phyloP scores from a whole-genome alignment of 192 early-diverging fungal species.

The Rhizophagus clarus region DNA sequence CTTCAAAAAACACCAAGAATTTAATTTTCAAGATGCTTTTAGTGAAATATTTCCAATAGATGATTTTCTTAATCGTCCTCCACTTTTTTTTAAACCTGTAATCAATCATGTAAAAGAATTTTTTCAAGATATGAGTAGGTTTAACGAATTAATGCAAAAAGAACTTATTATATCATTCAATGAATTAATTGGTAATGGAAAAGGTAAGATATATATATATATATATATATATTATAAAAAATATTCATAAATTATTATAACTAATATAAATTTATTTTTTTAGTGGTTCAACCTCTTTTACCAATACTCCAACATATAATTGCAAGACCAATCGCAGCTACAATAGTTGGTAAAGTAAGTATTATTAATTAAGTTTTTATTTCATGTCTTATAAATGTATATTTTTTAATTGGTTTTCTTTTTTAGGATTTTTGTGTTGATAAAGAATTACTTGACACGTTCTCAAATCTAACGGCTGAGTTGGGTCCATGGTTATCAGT shows the following conservation, averaged over 20 bases:
- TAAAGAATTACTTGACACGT: constrained; percentile 13
- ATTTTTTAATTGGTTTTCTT: not conserved
- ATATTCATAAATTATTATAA: no score
- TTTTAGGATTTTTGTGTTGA: not conserved
- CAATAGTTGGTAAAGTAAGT: no score
- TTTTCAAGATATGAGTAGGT: no score
- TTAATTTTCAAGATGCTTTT: constrained; percentile 4
- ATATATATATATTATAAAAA: no score
- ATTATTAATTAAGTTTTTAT: not conserved
- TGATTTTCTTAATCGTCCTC: not conserved
- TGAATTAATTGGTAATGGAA: no score
- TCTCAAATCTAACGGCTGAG: not conserved
- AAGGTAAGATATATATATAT: no score
- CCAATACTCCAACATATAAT: no score
- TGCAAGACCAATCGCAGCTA: no score
- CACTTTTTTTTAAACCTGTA: not conserved
- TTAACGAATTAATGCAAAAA: no score
- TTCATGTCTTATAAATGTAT: not conserved
- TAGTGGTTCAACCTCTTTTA: no score
- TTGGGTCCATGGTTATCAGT: not conserved
- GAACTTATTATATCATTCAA: no score
- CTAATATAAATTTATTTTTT: no score
- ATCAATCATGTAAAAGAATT: not conserved
- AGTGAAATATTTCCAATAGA: not conserved
- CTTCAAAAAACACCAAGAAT: not conserved